These are phyloP conservation scores for Endotrypanum monterogeii DNA, from an alignment of 208 protist genomes.

Conservation along the genomic window DNA sequence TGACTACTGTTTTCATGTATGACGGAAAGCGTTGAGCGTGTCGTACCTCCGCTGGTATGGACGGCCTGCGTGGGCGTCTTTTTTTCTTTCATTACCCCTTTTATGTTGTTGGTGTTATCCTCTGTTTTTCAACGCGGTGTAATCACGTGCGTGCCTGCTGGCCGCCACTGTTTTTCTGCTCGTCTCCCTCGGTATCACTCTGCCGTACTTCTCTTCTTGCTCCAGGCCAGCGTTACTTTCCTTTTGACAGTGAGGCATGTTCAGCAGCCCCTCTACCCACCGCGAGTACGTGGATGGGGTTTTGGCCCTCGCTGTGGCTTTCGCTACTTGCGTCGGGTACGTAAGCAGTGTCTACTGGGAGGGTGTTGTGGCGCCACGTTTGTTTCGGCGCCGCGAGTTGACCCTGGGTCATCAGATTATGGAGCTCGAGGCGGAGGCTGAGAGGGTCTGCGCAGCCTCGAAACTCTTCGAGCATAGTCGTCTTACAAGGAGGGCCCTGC, in stretches of 20 bases:
- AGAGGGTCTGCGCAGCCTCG: conserved; percentile 29
- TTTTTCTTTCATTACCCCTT: too few relatives aligned
- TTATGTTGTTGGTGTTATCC: too few relatives aligned
- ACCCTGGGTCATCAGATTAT: conserved; percentile 40
- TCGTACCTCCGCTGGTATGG: too few relatives aligned
- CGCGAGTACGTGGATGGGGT: conserved; percentile 22
- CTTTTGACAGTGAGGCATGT: not conserved
- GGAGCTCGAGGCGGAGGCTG: conserved; percentile 38
- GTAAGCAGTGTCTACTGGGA: conserved; percentile 46
- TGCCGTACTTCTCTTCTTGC: not conserved
- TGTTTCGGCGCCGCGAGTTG: conserved; percentile 52
- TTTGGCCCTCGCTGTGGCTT: conserved; percentile 10
- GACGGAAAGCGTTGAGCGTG: too few relatives aligned
- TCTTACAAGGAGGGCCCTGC: conserved; percentile 28
- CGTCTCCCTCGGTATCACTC: not conserved
- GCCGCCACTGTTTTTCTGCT: not conserved
- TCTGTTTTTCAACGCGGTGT: too few relatives aligned
- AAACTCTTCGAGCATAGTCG: conserved; percentile 46
- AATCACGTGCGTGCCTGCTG: too few relatives aligned
- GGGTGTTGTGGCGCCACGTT: conserved; percentile 23
- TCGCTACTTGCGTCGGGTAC: conserved; percentile 36
- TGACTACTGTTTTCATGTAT: too few relatives aligned
- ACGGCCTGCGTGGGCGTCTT: too few relatives aligned
- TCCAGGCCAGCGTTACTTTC: not conserved
- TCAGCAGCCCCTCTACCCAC: conserved; percentile 7